A percentile compares a stretch with the other conserved stretches of the same genome.
Evolutionary conservation across 2,329 filamentous ascomycete genomes (phyloP).

Genomic region (Cercospora sojina): DNA sequence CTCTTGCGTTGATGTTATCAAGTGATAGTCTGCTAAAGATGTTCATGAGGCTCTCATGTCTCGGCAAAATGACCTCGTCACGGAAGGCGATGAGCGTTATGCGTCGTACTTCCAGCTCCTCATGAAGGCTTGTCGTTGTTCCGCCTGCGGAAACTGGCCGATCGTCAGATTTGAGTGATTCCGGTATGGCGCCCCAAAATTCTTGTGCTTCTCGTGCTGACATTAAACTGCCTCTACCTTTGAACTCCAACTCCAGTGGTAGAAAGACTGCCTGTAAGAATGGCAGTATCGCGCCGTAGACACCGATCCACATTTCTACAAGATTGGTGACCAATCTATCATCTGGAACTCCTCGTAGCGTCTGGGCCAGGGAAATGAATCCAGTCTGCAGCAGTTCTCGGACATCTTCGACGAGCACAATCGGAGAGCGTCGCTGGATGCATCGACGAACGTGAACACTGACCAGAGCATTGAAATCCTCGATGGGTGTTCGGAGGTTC

Average conservation of each 20-base stretch:
- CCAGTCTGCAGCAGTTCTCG: conserved; percentile 75
- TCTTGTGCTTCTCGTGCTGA: conserved; percentile 75
- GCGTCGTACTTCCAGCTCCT: conserved; percentile 79
- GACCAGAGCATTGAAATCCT: conserved; percentile 81
- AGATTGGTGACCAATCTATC: conserved; percentile 85
- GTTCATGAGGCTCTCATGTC: conserved; percentile 82
- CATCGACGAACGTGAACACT: conserved; percentile 75
- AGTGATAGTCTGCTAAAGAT: conserved; percentile 88
- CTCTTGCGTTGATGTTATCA: conserved; percentile 61
- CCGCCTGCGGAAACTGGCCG: conserved; percentile 43
- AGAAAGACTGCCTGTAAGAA: conserved; percentile 96
- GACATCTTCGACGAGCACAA: conserved; percentile 72
- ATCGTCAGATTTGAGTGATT: conserved; percentile 42
- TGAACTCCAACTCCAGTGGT: conserved; percentile 88
- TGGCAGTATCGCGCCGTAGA: conserved; percentile 84
- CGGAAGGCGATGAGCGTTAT: conserved; percentile 86
- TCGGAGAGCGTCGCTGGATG: conserved; percentile 69
- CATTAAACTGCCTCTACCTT: conserved; percentile 78
- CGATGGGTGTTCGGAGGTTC: conserved; percentile 73
- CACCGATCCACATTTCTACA: conserved; percentile 91
- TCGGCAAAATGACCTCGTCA: conserved; percentile 81
- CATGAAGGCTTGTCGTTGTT: conserved; percentile 47
- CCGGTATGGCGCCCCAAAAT: conserved; percentile 77
- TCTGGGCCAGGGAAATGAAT: conserved; percentile 82
- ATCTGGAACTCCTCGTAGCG: conserved; percentile 73